A percentile compares a stretch with the other conserved stretches of the same genome.
These are phyloP conservation scores for Rubus parviflorus DNA, from an alignment of 306 rosid genomes.

Conservation along the genomic window DNA sequence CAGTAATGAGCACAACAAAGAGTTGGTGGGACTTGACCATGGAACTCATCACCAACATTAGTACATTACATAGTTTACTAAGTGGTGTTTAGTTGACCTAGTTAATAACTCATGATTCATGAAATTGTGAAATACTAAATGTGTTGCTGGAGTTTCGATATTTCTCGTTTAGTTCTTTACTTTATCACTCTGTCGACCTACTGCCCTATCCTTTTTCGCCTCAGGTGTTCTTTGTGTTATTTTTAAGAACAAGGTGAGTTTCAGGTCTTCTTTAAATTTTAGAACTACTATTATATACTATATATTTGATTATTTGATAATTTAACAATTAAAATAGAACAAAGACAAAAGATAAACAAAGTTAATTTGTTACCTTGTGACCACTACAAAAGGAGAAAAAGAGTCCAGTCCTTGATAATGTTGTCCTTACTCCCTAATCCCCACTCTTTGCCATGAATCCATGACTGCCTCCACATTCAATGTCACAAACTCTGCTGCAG, in stretches of 20 bases:
- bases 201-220: background rate
- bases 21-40: background rate
- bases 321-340: background rate
- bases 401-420: background rate
- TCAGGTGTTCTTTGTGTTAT: background rate
- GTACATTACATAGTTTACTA: too few species aligned
- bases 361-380: background rate
- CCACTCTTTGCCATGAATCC: background rate
- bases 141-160: background rate
- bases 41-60: background rate
- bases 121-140: too few species aligned
- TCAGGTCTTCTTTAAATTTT: too few species aligned
- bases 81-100: background rate
- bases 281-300: background rate
- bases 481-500: background rate
- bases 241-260: too few species aligned
- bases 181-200: background rate
- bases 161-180: too few species aligned
- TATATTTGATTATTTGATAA: background rate
- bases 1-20: background rate
- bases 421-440: background rate
- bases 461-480: background rate
- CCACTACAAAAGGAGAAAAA: background rate
- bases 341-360: background rate
- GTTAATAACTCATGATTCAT: too few species aligned